Evolutionary conservation across 164 flowering plant genomes (phyloP).

Genomic region (Echeveria elegans): DNA sequence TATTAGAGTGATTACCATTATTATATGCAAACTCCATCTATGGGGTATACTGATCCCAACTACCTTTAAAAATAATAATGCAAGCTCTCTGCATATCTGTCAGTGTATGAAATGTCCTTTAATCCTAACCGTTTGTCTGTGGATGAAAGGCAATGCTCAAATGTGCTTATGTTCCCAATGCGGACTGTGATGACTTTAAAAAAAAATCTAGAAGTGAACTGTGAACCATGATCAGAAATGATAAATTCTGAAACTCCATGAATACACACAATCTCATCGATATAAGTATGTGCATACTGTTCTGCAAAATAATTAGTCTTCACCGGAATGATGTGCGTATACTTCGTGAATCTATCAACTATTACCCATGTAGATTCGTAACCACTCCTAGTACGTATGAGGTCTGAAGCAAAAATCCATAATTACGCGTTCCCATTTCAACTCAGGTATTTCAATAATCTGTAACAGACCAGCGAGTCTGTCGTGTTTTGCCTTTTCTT

Average conservation of each 20-base stretch:
- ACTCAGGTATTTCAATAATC: background rate
- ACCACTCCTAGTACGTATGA: background rate
- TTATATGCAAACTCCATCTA: background rate
- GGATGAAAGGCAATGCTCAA: background rate
- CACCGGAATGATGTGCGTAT: background rate
- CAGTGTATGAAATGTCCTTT: background rate
- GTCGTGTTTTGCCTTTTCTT: background rate
- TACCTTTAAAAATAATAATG: background rate
- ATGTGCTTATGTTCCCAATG: background rate
- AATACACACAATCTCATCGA: background rate
- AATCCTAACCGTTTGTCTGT: background rate
- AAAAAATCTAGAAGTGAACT: background rate
- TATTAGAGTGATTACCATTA: background rate
- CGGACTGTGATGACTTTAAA: background rate
- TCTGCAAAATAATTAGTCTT: background rate
- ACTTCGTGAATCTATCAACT: background rate
- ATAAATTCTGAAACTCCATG: background rate
- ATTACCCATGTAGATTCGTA: constrained; percentile 1
- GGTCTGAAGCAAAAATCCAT: background rate
- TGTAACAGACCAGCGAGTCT: background rate
- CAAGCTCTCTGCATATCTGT: background rate
- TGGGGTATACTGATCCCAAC: background rate
- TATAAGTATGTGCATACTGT: background rate
- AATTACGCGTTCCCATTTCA: background rate
- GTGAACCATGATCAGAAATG: background rate